Evolutionary conservation across 148 eudicot genomes (phyloP).

Genomic region (Talinum fruticosum): DNA sequence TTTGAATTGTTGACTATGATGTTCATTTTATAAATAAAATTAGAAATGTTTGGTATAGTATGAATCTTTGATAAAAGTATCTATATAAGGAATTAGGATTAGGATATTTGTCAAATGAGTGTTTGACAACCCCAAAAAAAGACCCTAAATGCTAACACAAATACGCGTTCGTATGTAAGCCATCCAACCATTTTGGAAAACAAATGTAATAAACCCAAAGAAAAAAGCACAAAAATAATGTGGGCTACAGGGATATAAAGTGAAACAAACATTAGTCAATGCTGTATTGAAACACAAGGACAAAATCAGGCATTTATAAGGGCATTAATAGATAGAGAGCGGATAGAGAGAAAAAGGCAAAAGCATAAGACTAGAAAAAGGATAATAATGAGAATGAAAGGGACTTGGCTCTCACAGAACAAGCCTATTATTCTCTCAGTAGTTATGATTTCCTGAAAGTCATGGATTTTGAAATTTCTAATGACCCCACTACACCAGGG

Average conservation of each 20-base stretch:
- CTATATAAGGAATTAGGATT: too few species aligned
- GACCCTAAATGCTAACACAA: too few species aligned
- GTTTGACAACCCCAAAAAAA: too few species aligned
- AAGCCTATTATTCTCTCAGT: slow-evolving; percentile 24
- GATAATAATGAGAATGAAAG: slow-evolving; percentile 25
- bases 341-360: neutral
- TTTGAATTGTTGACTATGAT: too few species aligned
- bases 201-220: too few species aligned
- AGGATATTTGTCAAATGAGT: too few species aligned
- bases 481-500: slow-evolving; percentile 14
- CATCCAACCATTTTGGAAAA: too few species aligned
- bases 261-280: neutral
- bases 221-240: too few species aligned
- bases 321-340: neutral
- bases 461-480: slow-evolving; percentile 21
- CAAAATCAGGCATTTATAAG: neutral
- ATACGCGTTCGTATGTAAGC: too few species aligned
- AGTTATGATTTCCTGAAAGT: slow-evolving; percentile 20
- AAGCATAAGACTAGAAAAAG: neutral
- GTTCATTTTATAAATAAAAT: too few species aligned
- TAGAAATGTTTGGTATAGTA: too few species aligned
- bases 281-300: neutral
- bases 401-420: slow-evolving; percentile 21
- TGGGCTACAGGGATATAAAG: neutral
- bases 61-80: too few species aligned